Percentiles rank a stretch among this genome's conserved stretches.
Conservation (phyloP, 2,329 filamentous ascomycete species). For the Penicillium rolfsii region DNA sequence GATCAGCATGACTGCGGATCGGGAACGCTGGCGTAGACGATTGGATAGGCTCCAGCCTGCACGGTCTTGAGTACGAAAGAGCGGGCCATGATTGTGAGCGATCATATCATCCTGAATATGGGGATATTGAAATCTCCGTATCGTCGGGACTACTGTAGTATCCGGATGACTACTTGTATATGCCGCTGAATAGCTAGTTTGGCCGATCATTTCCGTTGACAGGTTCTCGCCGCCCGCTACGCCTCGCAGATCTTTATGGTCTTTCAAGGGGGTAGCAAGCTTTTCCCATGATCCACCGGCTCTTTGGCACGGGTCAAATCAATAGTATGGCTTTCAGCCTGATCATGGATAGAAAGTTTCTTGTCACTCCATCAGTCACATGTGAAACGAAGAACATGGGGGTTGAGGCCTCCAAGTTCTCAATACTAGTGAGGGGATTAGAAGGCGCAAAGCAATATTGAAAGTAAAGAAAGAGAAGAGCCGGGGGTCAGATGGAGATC, state of each 20-base stretch:
- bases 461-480: neutral
- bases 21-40: neutral
- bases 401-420: neutral
- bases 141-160: neutral
- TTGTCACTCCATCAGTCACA: neutral
- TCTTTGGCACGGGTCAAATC: neutral
- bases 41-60: neutral
- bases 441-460: neutral
- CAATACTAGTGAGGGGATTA: neutral
- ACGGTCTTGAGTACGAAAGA: neutral
- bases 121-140: neutral
- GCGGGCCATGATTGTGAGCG: neutral
- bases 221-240: neutral
- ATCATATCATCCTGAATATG: neutral
- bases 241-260: neutral
- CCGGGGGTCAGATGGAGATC: neutral
- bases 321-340: neutral
- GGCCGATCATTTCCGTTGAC: neutral
- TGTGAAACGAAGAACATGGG: neutral
- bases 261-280: neutral
- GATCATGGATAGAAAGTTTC: neutral
- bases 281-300: neutral
- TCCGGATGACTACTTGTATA: neutral
- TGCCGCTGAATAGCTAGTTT: neutral
- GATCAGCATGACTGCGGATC: neutral